Conservation (phyloP, 2,329 filamentous ascomycete species). For the Colletotrichum sansevieriae region DNA sequence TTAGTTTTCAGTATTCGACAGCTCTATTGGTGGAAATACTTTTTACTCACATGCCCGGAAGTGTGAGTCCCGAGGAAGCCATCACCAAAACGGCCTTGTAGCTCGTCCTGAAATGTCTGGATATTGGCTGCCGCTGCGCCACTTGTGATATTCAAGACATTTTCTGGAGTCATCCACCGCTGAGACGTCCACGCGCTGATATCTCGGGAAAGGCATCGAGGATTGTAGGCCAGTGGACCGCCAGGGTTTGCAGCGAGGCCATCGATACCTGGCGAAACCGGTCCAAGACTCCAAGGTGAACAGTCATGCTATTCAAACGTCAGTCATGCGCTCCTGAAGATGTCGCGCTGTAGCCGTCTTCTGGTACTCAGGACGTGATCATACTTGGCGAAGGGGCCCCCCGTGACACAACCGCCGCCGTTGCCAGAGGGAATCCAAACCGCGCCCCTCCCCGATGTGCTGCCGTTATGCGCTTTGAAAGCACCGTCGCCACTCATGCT, state of each 20-base stretch:
- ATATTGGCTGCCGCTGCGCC: conserved; percentile 42
- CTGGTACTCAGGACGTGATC: not conserved
- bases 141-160: conserved; percentile 45
- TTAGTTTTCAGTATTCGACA: no score
- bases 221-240: conserved; percentile 44
- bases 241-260: conserved; percentile 15
- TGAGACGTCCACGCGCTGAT: conserved; percentile 41
- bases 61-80: conserved; percentile 46
- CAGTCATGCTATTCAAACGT: conserved; percentile 39
- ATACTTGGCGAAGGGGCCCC: conserved; percentile 49
- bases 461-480: conserved; percentile 46
- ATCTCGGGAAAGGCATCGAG: conserved; percentile 51
- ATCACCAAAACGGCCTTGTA: conserved; percentile 48
- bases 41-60: conserved; percentile 50
- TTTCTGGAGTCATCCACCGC: conserved; percentile 44
- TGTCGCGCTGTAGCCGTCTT: conserved; percentile 59
- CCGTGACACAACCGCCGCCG: conserved; percentile 51
- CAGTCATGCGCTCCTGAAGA: no score
- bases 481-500: conserved; percentile 55
- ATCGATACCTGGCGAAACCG: conserved; percentile 44
- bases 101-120: conserved; percentile 47
- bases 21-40: conserved; percentile 62
- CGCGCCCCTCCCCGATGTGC: conserved; percentile 43
- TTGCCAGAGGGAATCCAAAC: conserved; percentile 52
- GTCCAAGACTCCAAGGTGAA: conserved; percentile 51